phyloP scores from a whole-genome alignment of 1,139 yeast genomes.

The Wickerhamomyces sp. region DNA sequence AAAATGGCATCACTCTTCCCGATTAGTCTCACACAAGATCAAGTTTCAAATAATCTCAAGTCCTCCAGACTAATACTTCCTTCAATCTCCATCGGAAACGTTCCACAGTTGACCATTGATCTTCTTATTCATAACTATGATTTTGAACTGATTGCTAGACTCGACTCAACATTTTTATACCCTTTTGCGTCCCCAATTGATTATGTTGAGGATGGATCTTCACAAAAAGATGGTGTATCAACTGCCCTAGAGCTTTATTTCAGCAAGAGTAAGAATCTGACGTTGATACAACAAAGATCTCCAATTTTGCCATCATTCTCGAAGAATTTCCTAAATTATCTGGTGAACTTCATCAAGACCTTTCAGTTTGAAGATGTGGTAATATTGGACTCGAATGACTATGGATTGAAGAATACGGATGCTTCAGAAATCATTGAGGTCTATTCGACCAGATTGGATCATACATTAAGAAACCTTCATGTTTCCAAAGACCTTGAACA shows the following conservation, averaged over 20 bases:
- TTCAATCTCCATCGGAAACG: conserved; percentile 80
- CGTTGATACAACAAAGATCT: conserved; percentile 74
- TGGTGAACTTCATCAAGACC: conserved; percentile 48
- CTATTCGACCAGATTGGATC: conserved; percentile 16
- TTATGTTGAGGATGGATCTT: conserved; percentile 18
- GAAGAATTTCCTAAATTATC: conserved; percentile 35
- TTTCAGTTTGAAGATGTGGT: conserved; percentile 47
- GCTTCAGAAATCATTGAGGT: conserved; percentile 23
- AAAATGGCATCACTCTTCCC: background rate
- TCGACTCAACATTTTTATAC: conserved; percentile 59
- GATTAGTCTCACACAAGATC: background rate
- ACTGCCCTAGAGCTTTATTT: conserved; percentile 61
- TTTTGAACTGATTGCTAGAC: conserved; percentile 44
- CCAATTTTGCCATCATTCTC: conserved; percentile 72
- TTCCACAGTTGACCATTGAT: conserved; percentile 81
- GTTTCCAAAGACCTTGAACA: conserved; percentile 5
- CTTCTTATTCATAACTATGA: conserved; percentile 60
- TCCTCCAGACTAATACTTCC: conserved; percentile 50
- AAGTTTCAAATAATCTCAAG: background rate
- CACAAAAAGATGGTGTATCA: conserved; percentile 28
- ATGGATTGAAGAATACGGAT: conserved; percentile 39
- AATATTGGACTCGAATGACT: conserved; percentile 69
- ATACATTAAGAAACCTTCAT: conserved; percentile 13
- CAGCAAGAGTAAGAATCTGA: conserved; percentile 34
- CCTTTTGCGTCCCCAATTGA: conserved; percentile 87